Evolutionary conservation across 202 grass and related monocot genomes (phyloP).

Genomic region (Bolboschoenoplectus hybrid): DNA sequence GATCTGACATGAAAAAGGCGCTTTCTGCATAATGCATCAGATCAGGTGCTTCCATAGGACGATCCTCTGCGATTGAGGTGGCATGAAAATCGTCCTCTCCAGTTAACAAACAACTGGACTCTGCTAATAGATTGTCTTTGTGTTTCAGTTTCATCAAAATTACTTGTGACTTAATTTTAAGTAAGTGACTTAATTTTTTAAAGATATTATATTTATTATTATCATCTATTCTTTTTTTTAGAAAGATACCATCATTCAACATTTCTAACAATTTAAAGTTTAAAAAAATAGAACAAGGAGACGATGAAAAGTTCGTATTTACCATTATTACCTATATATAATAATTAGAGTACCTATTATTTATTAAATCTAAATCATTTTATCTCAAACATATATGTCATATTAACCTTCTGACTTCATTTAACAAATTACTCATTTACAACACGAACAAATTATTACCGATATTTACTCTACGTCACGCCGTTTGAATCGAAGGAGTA

Average conservation of each 20-base stretch:
- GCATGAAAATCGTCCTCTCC: slow-evolving; percentile 15
- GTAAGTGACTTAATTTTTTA: neutral
- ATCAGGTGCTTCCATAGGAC: slow-evolving; percentile 23
- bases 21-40: neutral
- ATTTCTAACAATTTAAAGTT: no score
- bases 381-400: no score
- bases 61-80: slow-evolving; percentile 22
- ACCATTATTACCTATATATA: no score
- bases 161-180: neutral
- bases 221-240: no score
- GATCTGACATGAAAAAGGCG: slow-evolving; percentile 3
- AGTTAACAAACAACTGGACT: neutral
- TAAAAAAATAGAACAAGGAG: no score
- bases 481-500: neutral
- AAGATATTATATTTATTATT: no score
- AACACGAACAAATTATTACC: neutral
- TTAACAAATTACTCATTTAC: neutral
- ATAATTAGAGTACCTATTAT: no score
- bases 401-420: no score
- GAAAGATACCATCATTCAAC: no score
- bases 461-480: neutral
- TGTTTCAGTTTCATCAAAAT: neutral
- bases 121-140: neutral
- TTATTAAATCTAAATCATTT: no score
- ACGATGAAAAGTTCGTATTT: no score